Base-by-base conservation (phyloP, 2,329 filamentous ascomycete species). In the Hirsutella minnesotensis region DNA sequence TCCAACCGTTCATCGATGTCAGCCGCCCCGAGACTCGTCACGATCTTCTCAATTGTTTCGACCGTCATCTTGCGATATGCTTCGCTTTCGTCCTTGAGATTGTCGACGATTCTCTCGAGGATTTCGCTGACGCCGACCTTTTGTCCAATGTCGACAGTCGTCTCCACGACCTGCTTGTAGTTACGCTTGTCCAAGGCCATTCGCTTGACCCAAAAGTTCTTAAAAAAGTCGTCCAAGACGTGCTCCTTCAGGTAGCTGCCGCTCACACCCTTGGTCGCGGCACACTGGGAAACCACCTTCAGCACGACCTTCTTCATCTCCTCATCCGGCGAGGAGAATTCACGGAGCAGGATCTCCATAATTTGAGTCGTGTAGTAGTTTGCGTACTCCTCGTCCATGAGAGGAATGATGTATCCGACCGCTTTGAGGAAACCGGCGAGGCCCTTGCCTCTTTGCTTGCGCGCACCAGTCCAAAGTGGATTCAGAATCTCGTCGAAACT, bases 301-400 rank as follows among this genome's bases (percentile, higher is more conserved):
- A 98, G 69, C 8, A 98, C 92, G 1, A 98, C 92, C 69, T 98
- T 98, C 68, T 96, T 98, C 92, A 98, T 98, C 64, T 98, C 92
- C 63, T 98, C 92, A 51, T 98, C 92, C 0, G 92, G 92, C 1
- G 90, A 95, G 7, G 88, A 85, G 57, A 98, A 98, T 59, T 98
- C 92, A 55, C 92, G 81, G 24, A 96, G 77, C 13, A 98, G 69
- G 55, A 96, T 96, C 63, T 96, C 92, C 90, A 98, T 96, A 56
- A 98, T 95, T 63, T 98, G 89, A 52, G 81, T 86, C 9, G 92
- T 96, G 58, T 98, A 98, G 67, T 98, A 98, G 61, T 95, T 96
- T 64, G 92, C 90, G 61, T 95, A 96, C 59, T 98, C 92, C 64
- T 98, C 92, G 66, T 98, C 92, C 92, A 98, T 98, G 41, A 98